Evolutionary conservation across 2,329 filamentous ascomycete species (phyloP).

Genomic region (Aspergillus ochraceus): DNA sequence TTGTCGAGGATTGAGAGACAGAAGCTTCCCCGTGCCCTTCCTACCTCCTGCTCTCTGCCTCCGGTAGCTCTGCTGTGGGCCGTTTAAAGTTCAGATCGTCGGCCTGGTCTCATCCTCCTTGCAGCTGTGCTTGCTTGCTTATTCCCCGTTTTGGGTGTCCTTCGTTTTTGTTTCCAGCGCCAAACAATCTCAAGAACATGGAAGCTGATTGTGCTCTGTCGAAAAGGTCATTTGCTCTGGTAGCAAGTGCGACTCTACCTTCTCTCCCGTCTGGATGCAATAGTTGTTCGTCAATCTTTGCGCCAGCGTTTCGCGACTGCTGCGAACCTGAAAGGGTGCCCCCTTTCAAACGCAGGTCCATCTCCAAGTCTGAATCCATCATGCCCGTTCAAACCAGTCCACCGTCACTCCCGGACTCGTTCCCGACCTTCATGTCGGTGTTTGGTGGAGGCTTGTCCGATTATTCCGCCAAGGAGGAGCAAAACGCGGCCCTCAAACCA

Average conservation of each 20-base stretch:
- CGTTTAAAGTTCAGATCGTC: slow-evolving; percentile 24
- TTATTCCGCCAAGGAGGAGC: slow-evolving; percentile 29
- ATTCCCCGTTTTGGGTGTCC: slow-evolving; percentile 17
- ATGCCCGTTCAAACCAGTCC: slow-evolving; percentile 44
- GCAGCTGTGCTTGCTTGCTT: slow-evolving; percentile 25
- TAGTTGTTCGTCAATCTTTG: slow-evolving; percentile 22
- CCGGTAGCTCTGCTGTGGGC: slow-evolving; percentile 17
- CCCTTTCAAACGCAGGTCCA: slow-evolving; percentile 32
- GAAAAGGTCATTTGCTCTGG: slow-evolving; percentile 44
- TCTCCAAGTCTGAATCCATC: slow-evolving; percentile 22
- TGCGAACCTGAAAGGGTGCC: slow-evolving; percentile 28
- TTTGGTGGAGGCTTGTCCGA: slow-evolving; percentile 44
- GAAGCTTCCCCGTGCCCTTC: slow-evolving; percentile 1
- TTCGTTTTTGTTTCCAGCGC: slow-evolving; percentile 10
- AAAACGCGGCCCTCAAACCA: slow-evolving; percentile 24
- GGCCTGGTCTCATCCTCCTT: slow-evolving; percentile 28
- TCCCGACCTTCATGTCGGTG: slow-evolving; percentile 56
- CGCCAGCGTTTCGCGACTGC: slow-evolving; percentile 25
- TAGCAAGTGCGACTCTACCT: slow-evolving; percentile 35
- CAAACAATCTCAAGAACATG: slow-evolving; percentile 20
- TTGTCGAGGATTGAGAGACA: background rate
- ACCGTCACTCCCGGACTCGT: slow-evolving; percentile 44
- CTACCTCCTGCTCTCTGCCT: slow-evolving; percentile 11
- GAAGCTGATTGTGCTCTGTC: slow-evolving; percentile 31
- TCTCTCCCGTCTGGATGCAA: slow-evolving; percentile 30